Conservation (phyloP, 306 rosid genomes). For the Quercus aquifolioides region DNA sequence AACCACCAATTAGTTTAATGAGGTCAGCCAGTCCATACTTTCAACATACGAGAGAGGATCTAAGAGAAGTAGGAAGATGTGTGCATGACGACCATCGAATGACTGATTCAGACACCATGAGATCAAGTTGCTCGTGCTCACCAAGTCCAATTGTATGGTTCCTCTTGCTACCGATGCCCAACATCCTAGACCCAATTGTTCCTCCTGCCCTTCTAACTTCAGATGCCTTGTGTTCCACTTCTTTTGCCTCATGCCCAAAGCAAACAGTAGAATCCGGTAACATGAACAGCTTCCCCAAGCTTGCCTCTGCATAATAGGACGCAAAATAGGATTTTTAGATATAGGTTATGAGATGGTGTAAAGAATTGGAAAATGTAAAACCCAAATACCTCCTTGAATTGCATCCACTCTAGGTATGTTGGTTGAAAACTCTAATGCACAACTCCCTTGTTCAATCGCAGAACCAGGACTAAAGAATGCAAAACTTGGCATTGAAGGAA, state of each 20-base stretch:
- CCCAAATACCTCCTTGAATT: constrained; percentile 43
- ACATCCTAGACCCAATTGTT: constrained; percentile 39
- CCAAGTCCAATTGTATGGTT: constrained; percentile 86
- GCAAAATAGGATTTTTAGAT: constrained; percentile 18
- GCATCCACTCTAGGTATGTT: constrained; percentile 36
- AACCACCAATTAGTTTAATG: constrained; percentile 3
- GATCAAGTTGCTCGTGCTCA: constrained; percentile 72
- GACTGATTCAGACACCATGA: constrained; percentile 74
- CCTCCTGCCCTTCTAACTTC: constrained; percentile 57
- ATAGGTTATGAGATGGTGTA: neutral
- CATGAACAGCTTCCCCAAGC: constrained; percentile 48
- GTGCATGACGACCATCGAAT: constrained; percentile 94
- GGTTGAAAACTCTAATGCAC: constrained; percentile 45
- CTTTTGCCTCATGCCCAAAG: constrained; percentile 29
- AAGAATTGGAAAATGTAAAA: neutral
- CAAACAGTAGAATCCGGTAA: constrained; percentile 47
- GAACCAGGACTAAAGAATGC: constrained; percentile 64
- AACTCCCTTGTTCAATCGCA: constrained; percentile 43
- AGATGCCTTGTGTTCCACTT: constrained; percentile 25
- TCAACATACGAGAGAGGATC: constrained; percentile 82
- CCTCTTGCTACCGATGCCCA: constrained; percentile 72
- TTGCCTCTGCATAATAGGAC: constrained; percentile 35
- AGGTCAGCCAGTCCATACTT: constrained; percentile 5
- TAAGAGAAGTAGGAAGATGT: constrained; percentile 61
- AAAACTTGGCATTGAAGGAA: constrained; percentile 76